Evolutionary conservation across 495 filamentous ascomycete genomes (phyloP).

Genomic region (Margaritispora aquatica): DNA sequence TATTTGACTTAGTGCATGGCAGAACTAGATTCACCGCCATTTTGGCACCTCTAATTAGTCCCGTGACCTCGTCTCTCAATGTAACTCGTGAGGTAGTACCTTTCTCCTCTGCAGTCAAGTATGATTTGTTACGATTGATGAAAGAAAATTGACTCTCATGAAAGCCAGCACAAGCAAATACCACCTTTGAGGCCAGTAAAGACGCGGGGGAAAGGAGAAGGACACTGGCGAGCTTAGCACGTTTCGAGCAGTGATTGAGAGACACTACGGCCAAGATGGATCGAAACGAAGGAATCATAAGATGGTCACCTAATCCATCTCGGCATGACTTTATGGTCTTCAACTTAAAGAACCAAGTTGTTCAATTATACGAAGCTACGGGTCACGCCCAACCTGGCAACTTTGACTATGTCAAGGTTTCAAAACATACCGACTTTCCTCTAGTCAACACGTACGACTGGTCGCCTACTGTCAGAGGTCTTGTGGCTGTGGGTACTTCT

Average conservation of each 20-base stretch:
- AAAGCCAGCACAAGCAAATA: no score
- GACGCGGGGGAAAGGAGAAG: background rate
- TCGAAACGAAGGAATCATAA: constrained; percentile 54
- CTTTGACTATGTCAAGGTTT: constrained; percentile 61
- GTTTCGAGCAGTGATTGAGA: no score
- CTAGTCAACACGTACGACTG: constrained; percentile 90
- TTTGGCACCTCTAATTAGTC: background rate
- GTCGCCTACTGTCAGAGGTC: constrained; percentile 62
- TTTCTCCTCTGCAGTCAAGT: no score
- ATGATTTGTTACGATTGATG: no score
- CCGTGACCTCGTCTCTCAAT: no score
- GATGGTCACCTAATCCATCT: constrained; percentile 80
- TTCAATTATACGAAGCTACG: constrained; percentile 72
- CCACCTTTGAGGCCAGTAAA: no score
- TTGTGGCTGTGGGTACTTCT: constrained; percentile 79
- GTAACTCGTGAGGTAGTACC: no score
- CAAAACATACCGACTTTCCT: constrained; percentile 75
- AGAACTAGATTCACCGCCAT: background rate
- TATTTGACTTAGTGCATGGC: background rate
- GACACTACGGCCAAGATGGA: constrained; percentile 31
- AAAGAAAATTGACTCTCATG: no score
- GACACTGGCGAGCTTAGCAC: no score
- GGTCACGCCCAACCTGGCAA: constrained; percentile 44
- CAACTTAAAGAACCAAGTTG: constrained; percentile 71
- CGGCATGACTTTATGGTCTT: constrained; percentile 70